Evolutionary conservation across 169 alveolate species (phyloP).

Genomic region (Plasmodium vivax): DNA sequence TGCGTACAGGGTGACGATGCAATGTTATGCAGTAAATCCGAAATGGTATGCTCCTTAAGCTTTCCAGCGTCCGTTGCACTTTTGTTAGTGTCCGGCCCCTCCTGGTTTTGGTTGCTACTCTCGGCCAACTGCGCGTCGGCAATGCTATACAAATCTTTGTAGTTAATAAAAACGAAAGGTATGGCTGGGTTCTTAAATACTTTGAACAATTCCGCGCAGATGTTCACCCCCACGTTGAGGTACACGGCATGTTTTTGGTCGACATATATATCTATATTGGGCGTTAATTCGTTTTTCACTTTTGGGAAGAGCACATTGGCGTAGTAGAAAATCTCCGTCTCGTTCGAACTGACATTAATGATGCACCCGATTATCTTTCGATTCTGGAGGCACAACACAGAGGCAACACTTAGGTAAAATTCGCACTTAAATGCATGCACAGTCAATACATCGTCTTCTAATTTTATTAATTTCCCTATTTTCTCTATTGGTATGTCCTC

Average conservation of each 20-base stretch:
- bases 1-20: not conserved
- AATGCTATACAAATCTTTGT: constrained; percentile 52
- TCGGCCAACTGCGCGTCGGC: constrained; percentile 51
- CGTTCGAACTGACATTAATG: constrained; percentile 32
- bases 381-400: constrained; percentile 58
- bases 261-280: constrained; percentile 46
- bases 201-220: constrained; percentile 66
- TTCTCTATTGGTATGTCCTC: constrained; percentile 40
- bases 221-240: constrained; percentile 33
- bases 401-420: constrained; percentile 52
- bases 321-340: constrained; percentile 42
- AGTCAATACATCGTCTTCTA: constrained; percentile 41
- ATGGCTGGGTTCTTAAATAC: constrained; percentile 34
- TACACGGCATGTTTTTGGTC: constrained; percentile 63
- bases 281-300: constrained; percentile 19
- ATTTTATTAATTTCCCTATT: constrained; percentile 50
- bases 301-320: constrained; percentile 21
- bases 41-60: not conserved
- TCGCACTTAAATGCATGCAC: constrained; percentile 21
- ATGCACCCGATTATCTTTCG: constrained; percentile 58
- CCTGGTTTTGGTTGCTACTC: not conserved
- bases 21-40: not conserved
- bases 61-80: not conserved
- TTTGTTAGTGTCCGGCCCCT: not conserved
- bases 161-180: constrained; percentile 67